Base-by-base conservation (phyloP, 257 asterid species). In the Pogostemon cablin region DNA sequence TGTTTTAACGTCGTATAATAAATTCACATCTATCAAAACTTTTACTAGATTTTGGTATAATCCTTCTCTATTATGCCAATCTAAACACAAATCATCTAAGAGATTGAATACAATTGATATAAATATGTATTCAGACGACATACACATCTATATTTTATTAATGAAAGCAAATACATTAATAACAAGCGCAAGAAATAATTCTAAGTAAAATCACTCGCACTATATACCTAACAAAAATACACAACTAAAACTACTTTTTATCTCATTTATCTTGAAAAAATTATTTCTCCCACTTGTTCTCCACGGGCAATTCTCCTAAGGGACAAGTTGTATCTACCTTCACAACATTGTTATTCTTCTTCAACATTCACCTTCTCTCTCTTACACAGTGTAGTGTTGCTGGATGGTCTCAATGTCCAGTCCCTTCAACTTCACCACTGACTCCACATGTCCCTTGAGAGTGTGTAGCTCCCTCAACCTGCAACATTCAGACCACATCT, bases 351-450 rank as follows among this genome's bases (percentile, higher is more conserved):
- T 53, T 35, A 15, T 2, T 9, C 8, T 4, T 53, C 39, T 12
- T 35, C 9, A 4, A 61, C 12, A 39, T 2, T 61, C 50, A 39
- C 37, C 49, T 17, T 6, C 9, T 17, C 8, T 3, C 59, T 60
- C 39, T 74, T 65, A 83, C 63, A 83, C 81, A 52, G 79, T 77
- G 69, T 83, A 80, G 64, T 77, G 83, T 43, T 83, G 84, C 71
- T 83, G 79, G 67, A 80, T 80, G 49, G 72, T 77, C 50, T 80
- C 83, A 68, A 81, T 78, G 67, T 82, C 83, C 73, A 72, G 43
- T 54, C 87, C 87, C 78, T 83, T 80, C 37, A 77, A 80, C 81
- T 80, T 83, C 35, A 80, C 83, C 44, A 80, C 83, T 0, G 85
- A 77, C 55, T 83, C 83, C n/a, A 72, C 86, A 42, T 84, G 86